Base-by-base conservation (phyloP, 768 basidiomycete genomes). In the Leccinum arenicola region DNA sequence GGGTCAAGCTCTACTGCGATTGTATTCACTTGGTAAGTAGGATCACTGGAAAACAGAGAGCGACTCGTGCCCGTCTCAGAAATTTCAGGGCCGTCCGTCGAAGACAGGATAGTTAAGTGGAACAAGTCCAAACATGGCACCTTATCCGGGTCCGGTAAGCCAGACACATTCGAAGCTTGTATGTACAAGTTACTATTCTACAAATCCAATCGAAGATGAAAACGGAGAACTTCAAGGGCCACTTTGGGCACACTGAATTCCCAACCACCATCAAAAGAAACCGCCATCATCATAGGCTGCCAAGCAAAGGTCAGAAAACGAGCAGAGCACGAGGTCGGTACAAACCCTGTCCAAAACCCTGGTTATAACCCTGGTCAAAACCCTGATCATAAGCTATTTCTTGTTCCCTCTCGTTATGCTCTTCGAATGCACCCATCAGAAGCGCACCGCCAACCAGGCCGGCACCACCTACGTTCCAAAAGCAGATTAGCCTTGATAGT, bases 361-460 rank as follows among this genome's bases (percentile, higher is more conserved):
- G 61, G 0, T 80, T n/a, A n/a, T n/a, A n/a, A n/a, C n/a, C n/a
- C 23, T 23, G 23, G 1, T 23, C 65, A 50, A 66, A 80, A 0
- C 70, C 77, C 35, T 76, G 61, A 0, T 80, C 65, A 50, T 67
- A 80, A 0, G 69, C 77, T 2, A 66, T 25, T 7, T 75, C 61
- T 48, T 71, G 68, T 40, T 70, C 73, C 17, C 45, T 15, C 0
- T 77, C 75, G 33, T 79, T 52, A 50, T 78, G 73, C 59, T 73
- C 70, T 49, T 84, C 84, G 31, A 84, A 60, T 0, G 80, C 82
- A 49, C 84, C 76, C 36, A 66, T 80, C 40, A 89, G 65, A 48
- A 89, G 69, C 3, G 75, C 74, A 58, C 88, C 89, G 40, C 83
- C 87, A n/a, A 87, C 67, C n/a, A 89, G 68, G 58, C 86, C 89